Conservation (phyloP, 2,329 filamentous ascomycete species). For the Talaromyces sp. region DNA sequence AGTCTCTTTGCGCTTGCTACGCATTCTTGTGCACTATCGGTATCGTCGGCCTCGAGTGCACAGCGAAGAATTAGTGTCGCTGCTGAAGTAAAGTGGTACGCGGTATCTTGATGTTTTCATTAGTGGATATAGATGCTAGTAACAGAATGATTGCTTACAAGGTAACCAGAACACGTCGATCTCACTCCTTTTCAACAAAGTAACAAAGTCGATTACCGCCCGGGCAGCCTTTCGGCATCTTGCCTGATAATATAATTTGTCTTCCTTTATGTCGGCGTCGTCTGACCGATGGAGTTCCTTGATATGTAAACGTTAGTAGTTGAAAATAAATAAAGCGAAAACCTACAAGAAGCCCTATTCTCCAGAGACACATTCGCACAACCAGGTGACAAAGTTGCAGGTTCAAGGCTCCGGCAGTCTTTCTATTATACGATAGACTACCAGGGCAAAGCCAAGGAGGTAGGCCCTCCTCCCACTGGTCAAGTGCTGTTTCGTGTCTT, state of each 20-base stretch:
- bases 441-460: constrained; percentile 22
- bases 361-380: constrained; percentile 40
- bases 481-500: constrained; percentile 34
- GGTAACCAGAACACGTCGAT: constrained; percentile 26
- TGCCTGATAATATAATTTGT: constrained; percentile 17
- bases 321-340: not conserved
- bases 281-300: constrained; percentile 27
- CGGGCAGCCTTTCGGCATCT: constrained; percentile 21
- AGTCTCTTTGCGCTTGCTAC: constrained; percentile 12
- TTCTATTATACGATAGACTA: constrained; percentile 30
- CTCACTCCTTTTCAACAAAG: constrained; percentile 17
- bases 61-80: constrained; percentile 17
- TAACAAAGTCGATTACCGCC: constrained; percentile 20
- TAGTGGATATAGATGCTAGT: not conserved
- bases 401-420: constrained; percentile 43
- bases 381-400: constrained; percentile 47
- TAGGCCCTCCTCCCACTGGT: constrained; percentile 43
- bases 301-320: not conserved
- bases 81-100: constrained; percentile 25
- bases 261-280: constrained; percentile 20
- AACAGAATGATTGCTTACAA: constrained; percentile 16
- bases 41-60: constrained; percentile 15
- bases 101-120: constrained; percentile 17
- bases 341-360: constrained; percentile 28
- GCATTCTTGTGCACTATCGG: constrained; percentile 13